A percentile compares a stretch with the other conserved stretches of the same genome.
These are phyloP conservation scores for Metschnikowia shivogae DNA, from an alignment of 805 yeast species.

Conservation along the genomic window DNA sequence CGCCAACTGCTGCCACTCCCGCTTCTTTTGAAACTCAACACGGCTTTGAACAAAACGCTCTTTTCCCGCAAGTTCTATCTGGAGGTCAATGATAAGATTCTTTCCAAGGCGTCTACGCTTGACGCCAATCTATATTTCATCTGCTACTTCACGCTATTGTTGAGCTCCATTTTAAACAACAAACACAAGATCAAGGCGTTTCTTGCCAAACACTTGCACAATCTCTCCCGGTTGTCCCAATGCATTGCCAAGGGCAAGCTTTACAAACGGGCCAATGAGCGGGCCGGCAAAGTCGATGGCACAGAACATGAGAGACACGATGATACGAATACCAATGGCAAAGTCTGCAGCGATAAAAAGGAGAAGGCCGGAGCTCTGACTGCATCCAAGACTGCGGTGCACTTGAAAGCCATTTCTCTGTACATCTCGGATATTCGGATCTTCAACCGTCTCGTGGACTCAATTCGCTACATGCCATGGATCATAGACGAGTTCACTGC, in stretches of 20 bases:
- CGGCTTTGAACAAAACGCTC: slow-evolving; percentile 28
- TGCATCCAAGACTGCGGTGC: slow-evolving; percentile 27
- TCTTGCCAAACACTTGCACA: slow-evolving; percentile 24
- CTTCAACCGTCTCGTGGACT: slow-evolving; percentile 38
- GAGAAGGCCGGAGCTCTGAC: background rate
- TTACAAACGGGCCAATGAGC: background rate
- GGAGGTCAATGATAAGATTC: slow-evolving; percentile 38
- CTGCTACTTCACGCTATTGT: slow-evolving; percentile 39
- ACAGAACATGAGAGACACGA: background rate
- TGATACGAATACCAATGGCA: background rate
- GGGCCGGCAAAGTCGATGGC: background rate
- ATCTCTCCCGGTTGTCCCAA: slow-evolving; percentile 17
- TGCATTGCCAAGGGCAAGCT: background rate
- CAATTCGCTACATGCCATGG: slow-evolving; percentile 44
- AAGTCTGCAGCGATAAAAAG: background rate
- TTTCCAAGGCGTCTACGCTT: slow-evolving; percentile 30
- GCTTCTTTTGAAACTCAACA: slow-evolving; percentile 25
- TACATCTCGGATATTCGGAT: slow-evolving; percentile 40
- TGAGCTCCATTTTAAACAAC: slow-evolving; percentile 36
- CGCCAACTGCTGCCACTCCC: slow-evolving; percentile 17
- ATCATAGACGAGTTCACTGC: slow-evolving; percentile 36
- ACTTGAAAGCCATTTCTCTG: slow-evolving; percentile 32
- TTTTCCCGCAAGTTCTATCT: slow-evolving; percentile 38
- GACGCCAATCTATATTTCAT: slow-evolving; percentile 40
- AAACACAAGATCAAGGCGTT: slow-evolving; percentile 30